Evolutionary conservation across 1,284 basidiomycete genomes (phyloP).

Genomic region (Cutaneotrichosporon daszewskae): DNA sequence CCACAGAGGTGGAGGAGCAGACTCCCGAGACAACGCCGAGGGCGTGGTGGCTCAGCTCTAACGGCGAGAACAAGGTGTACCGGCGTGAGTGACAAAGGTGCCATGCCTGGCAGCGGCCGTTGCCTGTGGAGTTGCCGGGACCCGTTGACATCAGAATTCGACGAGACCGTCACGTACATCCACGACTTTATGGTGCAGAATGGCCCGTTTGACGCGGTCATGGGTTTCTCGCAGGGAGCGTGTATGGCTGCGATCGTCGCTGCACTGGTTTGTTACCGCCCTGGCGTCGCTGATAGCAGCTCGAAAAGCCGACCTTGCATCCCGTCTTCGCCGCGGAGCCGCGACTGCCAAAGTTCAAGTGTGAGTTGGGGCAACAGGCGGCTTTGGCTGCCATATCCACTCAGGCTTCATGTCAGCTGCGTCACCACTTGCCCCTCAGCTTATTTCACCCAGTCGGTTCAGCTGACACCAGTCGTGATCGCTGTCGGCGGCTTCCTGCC

Average conservation of each 20-base stretch:
- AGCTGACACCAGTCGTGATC: conserved; percentile 53
- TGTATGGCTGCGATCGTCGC: conserved; percentile 68
- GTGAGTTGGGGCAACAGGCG: no score
- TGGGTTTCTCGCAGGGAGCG: conserved; percentile 82
- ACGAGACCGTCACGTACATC: conserved; percentile 53
- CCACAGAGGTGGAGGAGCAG: conserved; percentile 51
- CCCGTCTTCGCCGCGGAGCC: conserved; percentile 59
- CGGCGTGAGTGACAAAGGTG: conserved; percentile 43
- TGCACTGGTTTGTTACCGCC: conserved; percentile 56
- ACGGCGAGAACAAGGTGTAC: conserved; percentile 51
- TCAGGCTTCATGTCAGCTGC: no score
- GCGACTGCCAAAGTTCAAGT: conserved; percentile 63
- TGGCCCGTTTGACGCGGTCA: conserved; percentile 58
- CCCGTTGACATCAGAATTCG: conserved; percentile 51
- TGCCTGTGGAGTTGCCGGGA: not conserved
- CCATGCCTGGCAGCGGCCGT: no score
- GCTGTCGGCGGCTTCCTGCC: conserved; percentile 51
- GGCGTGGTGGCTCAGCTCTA: conserved; percentile 66
- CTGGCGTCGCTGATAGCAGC: conserved; percentile 35
- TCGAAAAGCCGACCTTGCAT: conserved; percentile 56
- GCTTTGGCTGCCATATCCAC: no score
- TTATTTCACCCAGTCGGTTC: conserved; percentile 50
- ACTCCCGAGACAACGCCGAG: conserved; percentile 61
- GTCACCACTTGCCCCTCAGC: no score
- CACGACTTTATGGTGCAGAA: conserved; percentile 48